These are phyloP conservation scores for Hirsutella minnesotensis DNA, from an alignment of 2,329 filamentous ascomycete species.

Conservation along the genomic window DNA sequence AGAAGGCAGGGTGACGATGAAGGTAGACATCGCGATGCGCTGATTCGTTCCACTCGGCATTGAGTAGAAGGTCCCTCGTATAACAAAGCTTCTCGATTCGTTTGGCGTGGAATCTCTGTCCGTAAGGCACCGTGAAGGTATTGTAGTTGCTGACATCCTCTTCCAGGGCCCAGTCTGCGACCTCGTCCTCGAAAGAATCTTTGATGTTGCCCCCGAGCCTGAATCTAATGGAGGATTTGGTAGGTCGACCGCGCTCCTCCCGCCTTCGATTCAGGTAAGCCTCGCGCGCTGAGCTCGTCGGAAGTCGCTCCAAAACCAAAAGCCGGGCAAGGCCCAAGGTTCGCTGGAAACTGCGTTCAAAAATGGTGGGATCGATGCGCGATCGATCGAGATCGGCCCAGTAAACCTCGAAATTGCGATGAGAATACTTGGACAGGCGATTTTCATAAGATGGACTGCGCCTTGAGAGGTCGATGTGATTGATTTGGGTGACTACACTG, in stretches of 20 bases:
- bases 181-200: conserved; percentile 63
- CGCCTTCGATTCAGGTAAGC: conserved; percentile 59
- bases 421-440: conserved; percentile 73
- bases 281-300: conserved; percentile 56
- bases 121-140: conserved; percentile 62
- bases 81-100: conserved; percentile 75
- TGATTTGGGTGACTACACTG: conserved; percentile 72
- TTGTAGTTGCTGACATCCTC: conserved; percentile 72
- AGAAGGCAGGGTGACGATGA: conserved; percentile 78
- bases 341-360: conserved; percentile 65
- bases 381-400: conserved; percentile 65
- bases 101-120: conserved; percentile 46
- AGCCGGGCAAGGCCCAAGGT: conserved; percentile 69
- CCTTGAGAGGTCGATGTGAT: conserved; percentile 66
- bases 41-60: conserved; percentile 75
- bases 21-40: conserved; percentile 66
- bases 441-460: conserved; percentile 83
- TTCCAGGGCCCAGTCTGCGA: conserved; percentile 71
- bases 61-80: conserved; percentile 69
- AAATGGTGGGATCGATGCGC: conserved; percentile 76
- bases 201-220: conserved; percentile 61
- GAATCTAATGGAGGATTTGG: conserved; percentile 27
- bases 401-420: conserved; percentile 73
- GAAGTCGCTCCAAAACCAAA: conserved; percentile 68
- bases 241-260: conserved; percentile 58